Evolutionary conservation across 2,329 filamentous ascomycete species (phyloP).

Genomic region (Trichoderma asperellum): DNA sequence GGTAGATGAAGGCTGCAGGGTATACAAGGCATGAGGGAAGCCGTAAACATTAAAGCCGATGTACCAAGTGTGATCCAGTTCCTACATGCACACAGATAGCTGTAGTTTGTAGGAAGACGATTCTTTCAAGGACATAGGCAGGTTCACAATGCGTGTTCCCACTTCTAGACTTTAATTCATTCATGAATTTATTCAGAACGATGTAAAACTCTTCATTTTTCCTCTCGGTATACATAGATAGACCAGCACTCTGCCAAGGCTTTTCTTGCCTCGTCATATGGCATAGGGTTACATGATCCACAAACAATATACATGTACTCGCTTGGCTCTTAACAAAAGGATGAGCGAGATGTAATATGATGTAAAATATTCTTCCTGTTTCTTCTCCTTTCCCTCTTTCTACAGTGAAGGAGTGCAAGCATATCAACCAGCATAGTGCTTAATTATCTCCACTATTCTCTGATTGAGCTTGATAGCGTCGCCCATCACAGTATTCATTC

Average conservation of each 20-base stretch:
- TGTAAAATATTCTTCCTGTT: neutral
- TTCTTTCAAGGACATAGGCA: neutral
- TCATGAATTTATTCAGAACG: neutral
- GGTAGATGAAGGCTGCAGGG: neutral
- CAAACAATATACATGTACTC: neutral
- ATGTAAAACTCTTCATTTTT: neutral
- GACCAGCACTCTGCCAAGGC: neutral
- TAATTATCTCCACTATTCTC: neutral
- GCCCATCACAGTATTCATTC: neutral
- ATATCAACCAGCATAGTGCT: neutral
- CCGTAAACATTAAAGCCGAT: neutral
- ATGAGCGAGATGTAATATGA: neutral
- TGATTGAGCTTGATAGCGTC: neutral
- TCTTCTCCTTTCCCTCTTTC: neutral
- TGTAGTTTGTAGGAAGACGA: neutral
- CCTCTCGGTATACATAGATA: neutral
- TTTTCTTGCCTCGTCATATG: neutral
- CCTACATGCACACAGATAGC: too few relatives aligned
- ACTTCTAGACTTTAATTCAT: neutral
- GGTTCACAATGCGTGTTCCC: neutral
- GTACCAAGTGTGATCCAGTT: neutral
- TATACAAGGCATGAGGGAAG: neutral
- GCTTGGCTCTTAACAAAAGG: neutral
- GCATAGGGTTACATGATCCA: neutral
- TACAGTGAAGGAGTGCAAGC: too few relatives aligned